Base-by-base conservation (phyloP, 2,329 filamentous ascomycete species). In the Penicillium sp. region DNA sequence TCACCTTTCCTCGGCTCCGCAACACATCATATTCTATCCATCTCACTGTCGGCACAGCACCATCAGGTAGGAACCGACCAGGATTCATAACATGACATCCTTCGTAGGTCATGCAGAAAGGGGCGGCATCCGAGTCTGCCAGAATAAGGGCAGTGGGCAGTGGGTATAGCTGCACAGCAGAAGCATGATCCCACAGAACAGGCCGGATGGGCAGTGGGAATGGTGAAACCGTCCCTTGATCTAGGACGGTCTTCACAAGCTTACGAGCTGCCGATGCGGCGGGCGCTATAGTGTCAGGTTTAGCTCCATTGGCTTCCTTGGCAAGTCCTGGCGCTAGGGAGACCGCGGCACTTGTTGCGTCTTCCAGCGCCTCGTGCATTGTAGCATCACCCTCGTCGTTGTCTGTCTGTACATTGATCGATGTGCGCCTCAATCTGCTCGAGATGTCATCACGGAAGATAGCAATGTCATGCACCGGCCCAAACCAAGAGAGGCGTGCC, bases 51-150 rank as follows among this genome's bases (percentile, higher is more conserved):
- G 86, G 85, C 60, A 85, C 83, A 51, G 86, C 81, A 0, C 87
- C 88, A 0, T 84, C 78, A 0, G 90, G 86, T 23, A 95, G 81
- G 48, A 99, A 74, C 47, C 83, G 81, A 6, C 92, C 91, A 0
- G 94, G 92, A 71, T 99, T 99, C 83, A 99, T 87, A 31, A 97
- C 92, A 76, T 94, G 90, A 69, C 94, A 97, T 0, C 92, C 93
- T 73, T 96, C 93, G 69, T 97, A 97, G 14, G 90, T 96, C 61
- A 97, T 79, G 51, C 88, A 89, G 68, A 96, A 99, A 0, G 91
- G 82, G 14, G 89, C 87, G 9, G 88, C 87, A 41, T 92, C 90
- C 0, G 88, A 80, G 74, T 99, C 94, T 2, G 91, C 87, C 4
- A 99, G 76, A 15, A 95, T 84, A 67, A 97, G 79, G 1, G 89